phyloP scores from a whole-genome alignment of 2,329 filamentous ascomycete genomes.

The Penicillium janthinellum region DNA sequence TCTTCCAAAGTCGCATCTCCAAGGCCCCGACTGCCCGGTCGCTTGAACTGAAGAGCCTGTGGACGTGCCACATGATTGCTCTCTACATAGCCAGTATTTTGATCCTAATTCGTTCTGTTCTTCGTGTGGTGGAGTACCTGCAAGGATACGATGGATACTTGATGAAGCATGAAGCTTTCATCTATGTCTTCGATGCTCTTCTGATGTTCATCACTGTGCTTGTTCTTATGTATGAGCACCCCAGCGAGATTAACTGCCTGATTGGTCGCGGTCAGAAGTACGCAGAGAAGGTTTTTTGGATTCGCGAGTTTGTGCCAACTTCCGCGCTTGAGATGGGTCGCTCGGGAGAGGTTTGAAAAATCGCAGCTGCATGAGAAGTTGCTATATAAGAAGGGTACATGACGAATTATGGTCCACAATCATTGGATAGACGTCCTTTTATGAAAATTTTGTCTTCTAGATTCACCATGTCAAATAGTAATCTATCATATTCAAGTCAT shows the following conservation, averaged over 20 bases:
- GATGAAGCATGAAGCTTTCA: constrained; percentile 34
- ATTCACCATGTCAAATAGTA: background rate
- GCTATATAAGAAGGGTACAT: background rate
- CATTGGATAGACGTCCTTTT: background rate
- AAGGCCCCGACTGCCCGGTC: constrained; percentile 32
- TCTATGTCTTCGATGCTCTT: constrained; percentile 38
- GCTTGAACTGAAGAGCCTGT: constrained; percentile 25
- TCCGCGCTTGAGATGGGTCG: constrained; percentile 8
- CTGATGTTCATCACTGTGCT: constrained; percentile 33
- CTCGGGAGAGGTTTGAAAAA: background rate
- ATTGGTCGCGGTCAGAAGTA: constrained; percentile 24
- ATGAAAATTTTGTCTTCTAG: background rate
- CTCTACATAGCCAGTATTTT: constrained; percentile 29
- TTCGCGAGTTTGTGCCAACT: constrained; percentile 12
- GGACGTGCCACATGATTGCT: constrained; percentile 41
- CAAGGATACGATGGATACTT: constrained; percentile 34
- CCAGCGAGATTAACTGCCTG: constrained; percentile 28
- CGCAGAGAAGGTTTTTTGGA: constrained; percentile 19
- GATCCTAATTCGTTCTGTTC: constrained; percentile 34
- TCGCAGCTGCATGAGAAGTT: background rate
- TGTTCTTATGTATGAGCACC: constrained; percentile 27
- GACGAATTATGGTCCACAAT: background rate
- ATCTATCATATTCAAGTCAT: background rate
- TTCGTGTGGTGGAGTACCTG: constrained; percentile 36
- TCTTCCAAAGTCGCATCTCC: constrained; percentile 33